Evolutionary conservation across 169 alveolate genomes (phyloP), one percentile per base, ranked within the genome.

Genomic region (Perkinsus marinus): DNA sequence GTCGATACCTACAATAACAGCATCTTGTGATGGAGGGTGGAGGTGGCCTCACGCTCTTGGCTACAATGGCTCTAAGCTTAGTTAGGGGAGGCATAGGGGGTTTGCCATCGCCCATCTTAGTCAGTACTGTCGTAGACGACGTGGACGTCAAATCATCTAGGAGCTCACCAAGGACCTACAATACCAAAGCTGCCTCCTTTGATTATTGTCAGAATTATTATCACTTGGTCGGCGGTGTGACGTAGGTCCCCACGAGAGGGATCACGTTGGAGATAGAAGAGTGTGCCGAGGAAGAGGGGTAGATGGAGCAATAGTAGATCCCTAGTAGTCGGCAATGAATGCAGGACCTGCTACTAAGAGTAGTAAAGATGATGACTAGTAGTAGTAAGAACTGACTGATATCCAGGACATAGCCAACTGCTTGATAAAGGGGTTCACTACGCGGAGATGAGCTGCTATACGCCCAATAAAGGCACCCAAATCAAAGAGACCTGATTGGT

Each of bases 371-470:
- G 43, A 43, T 38, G 38, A n/a, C 39, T 9, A 92, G 43, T 34
- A 30, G 30, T 39, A 34, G 34, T 91, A 90, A 39, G 69, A 92
- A 39, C 90, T 92, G 90, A 93, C 89, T 38, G 93, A 43, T 41
- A 93, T 91, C 94, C 94, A 93, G 30, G 93, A 91, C 26, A 93
- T 91, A 68, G 91, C 93, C 0, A 93, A 92, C 26, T 89, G 92
- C 43, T 91, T 91, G 89, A 93, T 91, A 39, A 90, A 93, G 37
- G 94, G 94, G 68, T 91, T 93, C 47, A 89, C 92, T 39, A 91
- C 93, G 22, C 92, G 93, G 22, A 92, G 90, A 22, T 93, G 91
- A 43, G 92, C 92, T 43, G 90, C 91, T 0, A 93, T 90, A 36
- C 92, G 92, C 0, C 79, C 92, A 38, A 93, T 39, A 90, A 93